phyloP scores from a whole-genome alignment of 345 rosid genomes.

The Lepidium sativum region DNA sequence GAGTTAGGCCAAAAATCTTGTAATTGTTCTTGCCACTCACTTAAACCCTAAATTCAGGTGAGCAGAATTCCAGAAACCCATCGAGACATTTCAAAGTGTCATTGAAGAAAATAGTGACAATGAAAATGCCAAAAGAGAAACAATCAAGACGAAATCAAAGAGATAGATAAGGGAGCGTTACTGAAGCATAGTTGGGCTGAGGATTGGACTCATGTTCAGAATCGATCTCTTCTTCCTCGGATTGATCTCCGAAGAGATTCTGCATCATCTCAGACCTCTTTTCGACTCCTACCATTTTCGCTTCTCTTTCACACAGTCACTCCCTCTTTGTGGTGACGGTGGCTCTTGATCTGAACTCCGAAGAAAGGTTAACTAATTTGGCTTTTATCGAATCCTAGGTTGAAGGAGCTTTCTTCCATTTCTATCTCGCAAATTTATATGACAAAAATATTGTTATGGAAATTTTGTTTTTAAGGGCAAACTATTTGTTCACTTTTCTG shows the following conservation, averaged over 20 bases:
- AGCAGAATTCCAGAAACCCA: not conserved
- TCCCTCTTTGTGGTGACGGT: not conserved
- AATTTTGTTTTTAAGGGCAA: too few relatives aligned
- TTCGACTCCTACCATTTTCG: constrained; percentile 71
- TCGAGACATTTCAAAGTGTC: not conserved
- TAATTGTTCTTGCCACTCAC: not conserved
- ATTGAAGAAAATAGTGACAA: not conserved
- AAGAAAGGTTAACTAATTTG: not conserved
- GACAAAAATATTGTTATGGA: too few relatives aligned
- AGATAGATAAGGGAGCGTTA: constrained; percentile 17
- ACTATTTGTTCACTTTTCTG: too few relatives aligned
- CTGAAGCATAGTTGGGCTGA: constrained; percentile 75
- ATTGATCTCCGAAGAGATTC: constrained; percentile 89
- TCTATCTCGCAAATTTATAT: too few relatives aligned
- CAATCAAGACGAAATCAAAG: not conserved
- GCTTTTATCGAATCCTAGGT: not conserved
- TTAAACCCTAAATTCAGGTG: constrained; percentile 1
- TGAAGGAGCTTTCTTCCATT: not conserved
- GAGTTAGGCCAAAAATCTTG: not conserved
- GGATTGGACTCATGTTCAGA: constrained; percentile 97
- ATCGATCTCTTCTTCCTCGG: constrained; percentile 92
- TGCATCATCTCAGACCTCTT: constrained; percentile 97
- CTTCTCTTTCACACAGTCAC: constrained; percentile 4
- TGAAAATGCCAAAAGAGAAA: not conserved
- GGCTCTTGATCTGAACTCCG: constrained; percentile 25